Evolutionary conservation across 192 early-diverging fungal species (phyloP), one percentile per base, ranked within the genome.

Genomic region (Phycomyces nitens): DNA sequence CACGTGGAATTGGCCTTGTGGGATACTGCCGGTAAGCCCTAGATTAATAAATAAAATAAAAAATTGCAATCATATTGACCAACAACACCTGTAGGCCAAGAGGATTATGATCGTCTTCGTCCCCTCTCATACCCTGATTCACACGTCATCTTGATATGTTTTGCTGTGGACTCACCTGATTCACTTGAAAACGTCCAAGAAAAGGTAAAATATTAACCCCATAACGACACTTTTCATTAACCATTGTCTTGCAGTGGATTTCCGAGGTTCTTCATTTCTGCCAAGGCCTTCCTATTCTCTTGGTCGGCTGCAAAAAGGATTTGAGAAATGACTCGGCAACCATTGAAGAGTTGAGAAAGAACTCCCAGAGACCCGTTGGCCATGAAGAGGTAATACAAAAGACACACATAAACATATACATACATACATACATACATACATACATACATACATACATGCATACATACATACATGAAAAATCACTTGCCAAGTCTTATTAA

Each of bases 51-150:
- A 47, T 14, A 18, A 14, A 47, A 47, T 2, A 3, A 47, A 7
- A 18, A n/a, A 18, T 18, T 6, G 3, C 15, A n/a, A 47, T 14
- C 3, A n/a, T 47, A n/a, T n/a, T n/a, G n/a, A n/a, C n/a, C n/a
- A 47, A 47, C 44, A 47, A 14, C 11, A 27, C 54, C 18, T 58
- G 29, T 75, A 83, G 95, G 86, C 29, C 94, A 96, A 66, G 94
- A 97, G 79, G 96, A 98, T 74, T 96, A 96, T 70, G 94, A 97
- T 80, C 90, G 93, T 62, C 78, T 98, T 68, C 88, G 95, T 43
- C 88, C 91, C 18, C 80, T 97, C 60, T 94, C 91, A 21, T 98
- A 97, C 71, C 89, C 94, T 10, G 94, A 92, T 72, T 89, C 93
- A 18, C 85, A 96, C 76, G 92, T 95, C 50, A 90, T 98, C 60